phyloP scores from a whole-genome alignment of 176 grass and related monocot species.

The Dendrocalamus sinicus region DNA sequence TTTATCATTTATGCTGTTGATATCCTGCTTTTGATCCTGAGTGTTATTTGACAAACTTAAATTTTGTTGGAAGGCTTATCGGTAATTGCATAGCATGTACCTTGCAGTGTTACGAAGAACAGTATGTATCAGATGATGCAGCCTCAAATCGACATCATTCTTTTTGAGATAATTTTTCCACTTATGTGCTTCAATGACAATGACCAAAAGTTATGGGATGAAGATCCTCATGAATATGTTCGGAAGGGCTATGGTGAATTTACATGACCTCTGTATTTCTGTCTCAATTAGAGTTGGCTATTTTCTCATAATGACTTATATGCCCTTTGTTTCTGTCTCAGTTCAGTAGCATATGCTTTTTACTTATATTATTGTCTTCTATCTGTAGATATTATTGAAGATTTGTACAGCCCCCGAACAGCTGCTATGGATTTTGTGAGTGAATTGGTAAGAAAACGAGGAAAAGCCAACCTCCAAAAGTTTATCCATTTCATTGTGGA shows the following conservation, averaged over 20 bases:
- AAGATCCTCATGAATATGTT: slow-evolving; percentile 99
- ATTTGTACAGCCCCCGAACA: slow-evolving; percentile 91
- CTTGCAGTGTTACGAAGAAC: slow-evolving; percentile 87
- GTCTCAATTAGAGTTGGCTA: slow-evolving; percentile 23
- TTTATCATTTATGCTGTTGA: slow-evolving; percentile 7
- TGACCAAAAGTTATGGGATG: slow-evolving; percentile 90
- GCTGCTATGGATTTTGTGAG: slow-evolving; percentile 94
- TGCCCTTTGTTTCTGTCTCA: slow-evolving; percentile 3
- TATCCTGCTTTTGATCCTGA: neutral
- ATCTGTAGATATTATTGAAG: slow-evolving; percentile 87
- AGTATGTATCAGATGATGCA: slow-evolving; percentile 96
- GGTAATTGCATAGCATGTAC: slow-evolving; percentile 35
- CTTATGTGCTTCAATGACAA: slow-evolving; percentile 98
- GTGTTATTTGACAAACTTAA: neutral
- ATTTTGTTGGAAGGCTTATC: neutral
- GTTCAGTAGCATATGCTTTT: neutral
- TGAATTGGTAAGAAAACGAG: slow-evolving; percentile 93
- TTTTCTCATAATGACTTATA: slow-evolving; percentile 1
- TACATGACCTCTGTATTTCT: slow-evolving; percentile 31
- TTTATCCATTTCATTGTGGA: slow-evolving; percentile 94
- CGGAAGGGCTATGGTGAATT: slow-evolving; percentile 91
- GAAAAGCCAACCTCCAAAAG: slow-evolving; percentile 83
- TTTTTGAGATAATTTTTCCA: slow-evolving; percentile 97
- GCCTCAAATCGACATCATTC: slow-evolving; percentile 76
- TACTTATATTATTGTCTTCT: neutral